Evolutionary conservation across 257 asterid species (phyloP).

Genomic region (Rhazya stricta): DNA sequence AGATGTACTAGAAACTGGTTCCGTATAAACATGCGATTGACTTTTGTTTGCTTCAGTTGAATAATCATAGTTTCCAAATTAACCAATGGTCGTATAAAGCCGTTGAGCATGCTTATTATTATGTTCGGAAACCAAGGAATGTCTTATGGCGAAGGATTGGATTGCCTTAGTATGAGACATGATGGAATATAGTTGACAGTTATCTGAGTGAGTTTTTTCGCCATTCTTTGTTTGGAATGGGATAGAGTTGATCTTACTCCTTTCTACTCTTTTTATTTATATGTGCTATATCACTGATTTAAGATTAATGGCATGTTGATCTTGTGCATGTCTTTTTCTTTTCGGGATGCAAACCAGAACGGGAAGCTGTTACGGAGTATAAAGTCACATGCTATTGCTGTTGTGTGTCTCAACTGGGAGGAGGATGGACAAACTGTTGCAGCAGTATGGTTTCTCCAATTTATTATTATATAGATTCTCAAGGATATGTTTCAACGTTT

Average conservation of each 20-base stretch:
- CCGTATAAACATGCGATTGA: background rate
- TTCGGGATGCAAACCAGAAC: conserved; percentile 38
- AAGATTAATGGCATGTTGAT: conserved; percentile 3
- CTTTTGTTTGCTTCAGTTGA: background rate
- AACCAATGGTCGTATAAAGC: background rate
- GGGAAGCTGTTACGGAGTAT: conserved; percentile 83
- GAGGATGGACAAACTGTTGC: conserved; percentile 57
- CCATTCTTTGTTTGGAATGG: background rate
- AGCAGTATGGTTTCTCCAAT: conserved; percentile 34
- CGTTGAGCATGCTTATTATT: background rate
- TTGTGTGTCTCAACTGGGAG: conserved; percentile 88
- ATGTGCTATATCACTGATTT: background rate
- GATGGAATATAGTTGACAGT: background rate
- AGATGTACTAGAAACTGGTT: background rate
- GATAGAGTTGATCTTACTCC: background rate
- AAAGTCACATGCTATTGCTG: conserved; percentile 65
- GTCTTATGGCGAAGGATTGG: background rate
- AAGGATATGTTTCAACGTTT: background rate
- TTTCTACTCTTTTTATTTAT: background rate
- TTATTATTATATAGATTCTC: conserved; percentile 5
- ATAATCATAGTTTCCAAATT: background rate
- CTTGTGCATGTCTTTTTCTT: conserved; percentile 7
- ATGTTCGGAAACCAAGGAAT: background rate
- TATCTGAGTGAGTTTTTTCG: background rate
- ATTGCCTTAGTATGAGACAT: background rate